Evolutionary conservation across 352 stramenopile genomes (phyloP), one percentile per base, ranked within the genome.

Genomic region (Phytophthora fragariaefolia): DNA sequence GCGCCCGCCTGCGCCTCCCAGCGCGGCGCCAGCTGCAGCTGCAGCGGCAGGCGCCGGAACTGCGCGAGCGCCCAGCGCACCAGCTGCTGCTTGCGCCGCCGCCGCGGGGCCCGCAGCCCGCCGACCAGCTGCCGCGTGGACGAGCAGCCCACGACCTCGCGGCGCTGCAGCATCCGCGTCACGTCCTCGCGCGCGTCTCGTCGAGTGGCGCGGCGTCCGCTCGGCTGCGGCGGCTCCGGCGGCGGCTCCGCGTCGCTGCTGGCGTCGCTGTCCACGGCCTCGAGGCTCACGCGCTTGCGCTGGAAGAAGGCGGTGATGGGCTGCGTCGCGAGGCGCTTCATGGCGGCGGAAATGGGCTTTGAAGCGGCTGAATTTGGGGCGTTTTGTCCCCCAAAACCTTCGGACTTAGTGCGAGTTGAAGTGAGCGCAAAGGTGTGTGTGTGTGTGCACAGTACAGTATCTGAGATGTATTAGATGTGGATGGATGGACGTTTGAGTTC

Each of bases 231-330:
- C 40, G 40, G 18, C 40, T 47, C 8, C n/a, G n/a, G 34, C 34
- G n/a, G 40, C 40, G 34, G 34, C 34, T 47, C 20, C 0, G 15
- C 18, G 42, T 15, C 6, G 30, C 23, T 13, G 23, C 2, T 50
- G 22, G 17, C 60, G 26, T 57, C 55, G 45, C 60, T 72, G 46
- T 63, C 32, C 2, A 72, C 36, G 5, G 65, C 66, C 43, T 68
- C 63, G 15, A 69, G 55, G 57, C 63, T 69, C 32, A 51, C 52
- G 24, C 61, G 56, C 0, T 92, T 92, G 34, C 74, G 76, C 71
- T 87, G 64, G 73, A 92, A 92, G 73, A 92, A 92, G 49, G 79
- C 74, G 17, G 73, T 90, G 76, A 92, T 87, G 45, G 78, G 76
- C 63, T 52, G 57, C 40, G 34, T 58, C 17, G 34, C 54, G 10